These are phyloP conservation scores for Singerocomus inundabilis DNA, from an alignment of 1,284 basidiomycete species.

Conservation along the genomic window DNA sequence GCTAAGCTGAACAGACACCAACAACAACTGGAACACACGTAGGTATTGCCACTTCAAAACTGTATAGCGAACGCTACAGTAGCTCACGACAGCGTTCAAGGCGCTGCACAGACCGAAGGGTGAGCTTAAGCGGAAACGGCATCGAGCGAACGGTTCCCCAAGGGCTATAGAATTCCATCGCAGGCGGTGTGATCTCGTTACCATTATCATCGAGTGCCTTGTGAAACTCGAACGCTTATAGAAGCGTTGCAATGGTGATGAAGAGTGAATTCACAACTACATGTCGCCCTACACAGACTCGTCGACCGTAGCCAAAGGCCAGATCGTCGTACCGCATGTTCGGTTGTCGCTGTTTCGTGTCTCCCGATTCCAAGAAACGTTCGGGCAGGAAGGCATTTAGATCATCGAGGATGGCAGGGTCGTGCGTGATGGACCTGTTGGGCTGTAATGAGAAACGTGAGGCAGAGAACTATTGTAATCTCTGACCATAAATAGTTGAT, in stretches of 20 bases:
- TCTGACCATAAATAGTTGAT: slow-evolving; percentile 28
- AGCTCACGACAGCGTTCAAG: neutral
- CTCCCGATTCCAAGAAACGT: slow-evolving; percentile 20
- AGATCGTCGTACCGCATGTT: slow-evolving; percentile 11
- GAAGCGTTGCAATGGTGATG: slow-evolving; percentile 18
- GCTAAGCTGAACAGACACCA: neutral
- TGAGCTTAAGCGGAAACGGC: slow-evolving; percentile 5
- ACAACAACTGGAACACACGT: neutral
- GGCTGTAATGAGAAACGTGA: neutral
- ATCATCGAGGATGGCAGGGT: slow-evolving; percentile 8
- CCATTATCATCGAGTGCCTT: slow-evolving; percentile 5
- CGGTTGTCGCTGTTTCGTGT: neutral
- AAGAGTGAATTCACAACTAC: slow-evolving; percentile 18
- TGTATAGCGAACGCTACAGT: neutral
- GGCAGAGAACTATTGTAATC: neutral
- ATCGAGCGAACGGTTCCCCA: slow-evolving; percentile 1
- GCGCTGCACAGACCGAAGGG: neutral
- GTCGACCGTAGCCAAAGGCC: slow-evolving; percentile 12
- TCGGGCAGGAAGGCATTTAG: slow-evolving; percentile 23
- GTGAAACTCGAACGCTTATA: slow-evolving; percentile 20
- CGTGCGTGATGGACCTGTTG: slow-evolving; percentile 9
- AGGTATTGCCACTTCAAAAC: neutral
- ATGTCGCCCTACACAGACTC: slow-evolving; percentile 6
- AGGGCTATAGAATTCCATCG: slow-evolving; percentile 9
- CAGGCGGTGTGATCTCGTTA: slow-evolving; percentile 10